Conservation (phyloP, 2,329 filamentous ascomycete genomes). For the Verruconis gallopava region DNA sequence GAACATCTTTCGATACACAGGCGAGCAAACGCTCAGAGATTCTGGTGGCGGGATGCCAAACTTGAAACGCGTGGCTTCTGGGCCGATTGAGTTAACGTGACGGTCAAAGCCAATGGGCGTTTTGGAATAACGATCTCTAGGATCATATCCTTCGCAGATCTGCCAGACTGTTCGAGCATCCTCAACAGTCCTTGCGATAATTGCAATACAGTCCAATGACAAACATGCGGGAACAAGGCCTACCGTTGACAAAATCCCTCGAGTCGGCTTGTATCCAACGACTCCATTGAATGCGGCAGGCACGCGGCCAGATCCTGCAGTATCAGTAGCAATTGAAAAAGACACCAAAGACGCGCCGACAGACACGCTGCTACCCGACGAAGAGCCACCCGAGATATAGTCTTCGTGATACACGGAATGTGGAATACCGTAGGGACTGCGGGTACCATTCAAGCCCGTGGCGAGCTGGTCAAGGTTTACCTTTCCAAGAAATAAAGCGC, state of each 20-base stretch:
- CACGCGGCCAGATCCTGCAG: conserved; percentile 40
- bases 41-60: conserved; percentile 36
- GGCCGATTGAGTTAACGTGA: conserved; percentile 22
- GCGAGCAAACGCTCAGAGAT: conserved; percentile 31
- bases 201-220: conserved; percentile 44
- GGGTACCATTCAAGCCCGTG: conserved; percentile 46
- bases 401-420: conserved; percentile 37
- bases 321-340: conserved; percentile 45
- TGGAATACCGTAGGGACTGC: conserved; percentile 45
- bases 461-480: conserved; percentile 50
- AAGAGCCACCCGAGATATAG: conserved; percentile 45
- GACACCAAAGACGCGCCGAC: conserved; percentile 41
- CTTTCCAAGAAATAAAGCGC: conserved; percentile 47
- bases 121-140: conserved; percentile 40
- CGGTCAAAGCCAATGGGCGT: conserved; percentile 20
- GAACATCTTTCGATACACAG: conserved; percentile 25
- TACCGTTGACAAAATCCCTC: conserved; percentile 36
- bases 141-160: conserved; percentile 33
- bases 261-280: conserved; percentile 38
- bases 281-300: conserved; percentile 42
- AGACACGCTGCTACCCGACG: conserved; percentile 41
- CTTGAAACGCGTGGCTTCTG: conserved; percentile 28
- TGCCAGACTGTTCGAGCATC: conserved; percentile 40
- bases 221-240: conserved; percentile 44
- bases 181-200: conserved; percentile 36